Evolutionary conservation across 1,284 basidiomycete species (phyloP).

Genomic region (Ceratobasidium sp.): DNA sequence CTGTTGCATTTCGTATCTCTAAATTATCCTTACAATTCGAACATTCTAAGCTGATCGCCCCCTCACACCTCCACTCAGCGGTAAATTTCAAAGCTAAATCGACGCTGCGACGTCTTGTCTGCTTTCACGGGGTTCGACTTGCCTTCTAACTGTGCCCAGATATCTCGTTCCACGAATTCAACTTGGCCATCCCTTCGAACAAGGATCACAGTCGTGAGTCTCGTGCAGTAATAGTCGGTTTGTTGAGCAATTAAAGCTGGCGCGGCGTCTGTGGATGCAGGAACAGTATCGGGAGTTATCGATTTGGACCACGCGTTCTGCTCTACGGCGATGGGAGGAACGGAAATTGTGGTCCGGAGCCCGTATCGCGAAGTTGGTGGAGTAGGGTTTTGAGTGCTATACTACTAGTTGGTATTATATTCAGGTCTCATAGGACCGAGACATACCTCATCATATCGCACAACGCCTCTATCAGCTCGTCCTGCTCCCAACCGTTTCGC

Average conservation of each 20-base stretch:
- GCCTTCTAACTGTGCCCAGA: constrained; percentile 67
- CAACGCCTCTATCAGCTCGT: constrained; percentile 68
- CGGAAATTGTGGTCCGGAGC: constrained; percentile 49
- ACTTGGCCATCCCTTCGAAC: constrained; percentile 72
- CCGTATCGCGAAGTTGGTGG: constrained; percentile 42
- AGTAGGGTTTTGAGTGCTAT: constrained; percentile 34
- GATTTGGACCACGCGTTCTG: constrained; percentile 15
- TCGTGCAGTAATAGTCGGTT: constrained; percentile 71
- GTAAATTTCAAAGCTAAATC: constrained; percentile 9
- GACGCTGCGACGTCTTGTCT: constrained; percentile 8
- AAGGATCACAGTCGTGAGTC: constrained; percentile 79
- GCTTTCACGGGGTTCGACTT: constrained; percentile 51
- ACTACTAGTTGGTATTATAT: neutral
- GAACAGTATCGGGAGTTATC: constrained; percentile 10
- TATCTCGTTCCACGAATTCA: constrained; percentile 78
- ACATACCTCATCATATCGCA: constrained; percentile 77
- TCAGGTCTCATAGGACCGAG: neutral
- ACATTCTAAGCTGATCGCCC: too few relatives aligned
- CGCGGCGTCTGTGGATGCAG: constrained; percentile 12
- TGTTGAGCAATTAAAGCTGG: constrained; percentile 3
- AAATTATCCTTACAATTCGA: too few relatives aligned
- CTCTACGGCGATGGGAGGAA: constrained; percentile 43
- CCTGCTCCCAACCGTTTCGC: constrained; percentile 60
- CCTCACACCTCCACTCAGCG: too few relatives aligned
- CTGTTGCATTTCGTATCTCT: too few relatives aligned